Evolutionary conservation across 805 yeast species (phyloP).

Genomic region (Limtongia smithiae): DNA sequence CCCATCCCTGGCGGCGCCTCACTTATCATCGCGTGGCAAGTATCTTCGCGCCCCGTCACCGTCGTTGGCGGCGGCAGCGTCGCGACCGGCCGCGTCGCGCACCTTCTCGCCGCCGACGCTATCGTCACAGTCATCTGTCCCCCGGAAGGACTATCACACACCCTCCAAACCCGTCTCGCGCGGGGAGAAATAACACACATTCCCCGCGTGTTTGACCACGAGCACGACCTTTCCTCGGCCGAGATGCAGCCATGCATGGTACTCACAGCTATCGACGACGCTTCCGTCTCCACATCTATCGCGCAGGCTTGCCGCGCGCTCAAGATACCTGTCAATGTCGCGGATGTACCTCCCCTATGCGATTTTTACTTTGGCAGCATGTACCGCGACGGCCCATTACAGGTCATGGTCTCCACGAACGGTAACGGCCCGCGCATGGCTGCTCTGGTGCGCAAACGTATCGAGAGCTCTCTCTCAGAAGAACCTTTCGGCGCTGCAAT

Average conservation of each 20-base stretch:
- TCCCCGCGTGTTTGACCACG: conserved; percentile 23
- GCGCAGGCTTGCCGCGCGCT: conserved; percentile 48
- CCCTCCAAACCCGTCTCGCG: conserved; percentile 37
- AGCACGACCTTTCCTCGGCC: conserved; percentile 24
- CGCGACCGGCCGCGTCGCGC: conserved; percentile 65
- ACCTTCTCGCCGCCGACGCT: conserved; percentile 67
- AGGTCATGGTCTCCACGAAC: conserved; percentile 77
- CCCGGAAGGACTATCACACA: conserved; percentile 37
- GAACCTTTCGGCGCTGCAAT: conserved; percentile 25
- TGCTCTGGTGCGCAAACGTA: conserved; percentile 54
- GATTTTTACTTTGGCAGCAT: conserved; percentile 84
- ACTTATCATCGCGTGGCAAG: conserved; percentile 70
- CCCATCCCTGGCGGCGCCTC: conserved; percentile 44
- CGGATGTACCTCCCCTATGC: conserved; percentile 79
- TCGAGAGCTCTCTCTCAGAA: conserved; percentile 38
- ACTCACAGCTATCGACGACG: conserved; percentile 72
- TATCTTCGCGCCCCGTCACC: not conserved
- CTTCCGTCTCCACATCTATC: conserved; percentile 52
- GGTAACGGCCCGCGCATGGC: conserved; percentile 79
- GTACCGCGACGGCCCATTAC: conserved; percentile 67
- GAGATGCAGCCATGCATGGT: conserved; percentile 50
- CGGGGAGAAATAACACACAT: conserved; percentile 42
- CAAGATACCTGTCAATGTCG: conserved; percentile 64
- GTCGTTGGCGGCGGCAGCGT: conserved; percentile 54
- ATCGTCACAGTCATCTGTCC: conserved; percentile 61